Evolutionary conservation across 208 protist species (phyloP).

Genomic region (Acanthamoeba healyi): DNA sequence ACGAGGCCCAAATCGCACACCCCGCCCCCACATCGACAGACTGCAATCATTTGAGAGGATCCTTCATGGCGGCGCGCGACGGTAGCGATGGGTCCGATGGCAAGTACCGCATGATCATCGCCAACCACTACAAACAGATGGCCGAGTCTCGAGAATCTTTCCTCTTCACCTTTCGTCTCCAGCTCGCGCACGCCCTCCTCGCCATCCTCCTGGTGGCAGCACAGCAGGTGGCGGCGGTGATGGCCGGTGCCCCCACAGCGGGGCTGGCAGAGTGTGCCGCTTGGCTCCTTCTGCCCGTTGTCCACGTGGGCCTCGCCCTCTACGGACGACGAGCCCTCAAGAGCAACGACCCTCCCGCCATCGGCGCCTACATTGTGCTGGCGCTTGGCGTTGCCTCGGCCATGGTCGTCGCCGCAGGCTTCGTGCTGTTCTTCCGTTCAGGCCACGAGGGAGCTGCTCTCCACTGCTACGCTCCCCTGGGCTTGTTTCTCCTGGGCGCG

Average conservation of each 20-base stretch:
- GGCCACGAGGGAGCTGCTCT: background rate
- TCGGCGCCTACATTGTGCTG: background rate
- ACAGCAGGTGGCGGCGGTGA: background rate
- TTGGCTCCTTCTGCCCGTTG: background rate
- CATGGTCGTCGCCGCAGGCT: background rate
- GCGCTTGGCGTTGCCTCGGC: background rate
- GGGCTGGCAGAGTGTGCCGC: background rate
- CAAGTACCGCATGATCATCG: slow-evolving; percentile 64
- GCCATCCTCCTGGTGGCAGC: background rate
- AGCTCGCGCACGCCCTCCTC: slow-evolving; percentile 2
- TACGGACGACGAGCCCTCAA: background rate
- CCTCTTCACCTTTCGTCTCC: background rate
- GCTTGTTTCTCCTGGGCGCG: background rate
- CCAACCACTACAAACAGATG: slow-evolving; percentile 66
- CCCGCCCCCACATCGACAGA: no score
- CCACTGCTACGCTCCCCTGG: background rate
- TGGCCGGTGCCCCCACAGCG: background rate
- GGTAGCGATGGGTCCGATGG: slow-evolving; percentile 65
- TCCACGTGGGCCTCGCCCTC: background rate
- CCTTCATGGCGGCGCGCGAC: background rate
- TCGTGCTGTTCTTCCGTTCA: background rate
- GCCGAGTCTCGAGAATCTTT: background rate
- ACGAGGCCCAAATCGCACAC: no score
- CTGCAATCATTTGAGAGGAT: no score
- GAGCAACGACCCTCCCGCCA: background rate